Evolutionary conservation across 306 rosid species (phyloP), one percentile per base, ranked within the genome.

Genomic region (Vigna reflexopilosa): DNA sequence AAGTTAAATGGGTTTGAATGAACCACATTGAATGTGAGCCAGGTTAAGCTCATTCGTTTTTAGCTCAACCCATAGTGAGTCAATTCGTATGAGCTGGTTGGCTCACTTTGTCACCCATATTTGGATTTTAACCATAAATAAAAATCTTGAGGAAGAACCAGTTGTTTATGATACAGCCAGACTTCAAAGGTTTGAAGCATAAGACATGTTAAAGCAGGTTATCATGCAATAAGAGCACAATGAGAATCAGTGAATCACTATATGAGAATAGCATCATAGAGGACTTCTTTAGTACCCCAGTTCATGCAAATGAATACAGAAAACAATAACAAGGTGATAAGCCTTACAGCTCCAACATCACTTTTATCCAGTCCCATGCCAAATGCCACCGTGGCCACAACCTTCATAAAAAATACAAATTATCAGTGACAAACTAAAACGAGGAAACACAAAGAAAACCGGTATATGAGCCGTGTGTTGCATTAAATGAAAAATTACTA

Each of bases 331-430:
- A 58, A 20, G 52, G 42, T 83, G 54, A 67, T 44, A 48, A 83
- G 82, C 69, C 97, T 91, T 88, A 95, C 98, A 85, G 97, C 93
- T 69, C 98, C 97, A 79, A 95, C 94, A 68, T 90, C 98, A 55
- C 91, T 87, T 88, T 95, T 95, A 86, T 95, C 93, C 50, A 95
- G 89, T 77, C 98, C 98, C 98, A 95, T 95, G 82, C 98, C 98
- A 83, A 95, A 95, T 54, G 98, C 98, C 85, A 95, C 97, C 71
- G 98, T 95, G 80, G 98, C 98, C 79, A 95, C 98, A 80, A 95
- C 97, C 98, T 92, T 80, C 79, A 68, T 72, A 52, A 54, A 82
- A 83, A 83, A 24, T 54, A 75, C 72, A 56, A 82, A 79, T 58
- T 56, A 68, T 79, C 30, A 86, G 55, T 44, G 66, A 77, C 70